Evolutionary conservation across 2,329 filamentous ascomycete species (phyloP).

Genomic region (Pseudopithomyces chartarum): DNA sequence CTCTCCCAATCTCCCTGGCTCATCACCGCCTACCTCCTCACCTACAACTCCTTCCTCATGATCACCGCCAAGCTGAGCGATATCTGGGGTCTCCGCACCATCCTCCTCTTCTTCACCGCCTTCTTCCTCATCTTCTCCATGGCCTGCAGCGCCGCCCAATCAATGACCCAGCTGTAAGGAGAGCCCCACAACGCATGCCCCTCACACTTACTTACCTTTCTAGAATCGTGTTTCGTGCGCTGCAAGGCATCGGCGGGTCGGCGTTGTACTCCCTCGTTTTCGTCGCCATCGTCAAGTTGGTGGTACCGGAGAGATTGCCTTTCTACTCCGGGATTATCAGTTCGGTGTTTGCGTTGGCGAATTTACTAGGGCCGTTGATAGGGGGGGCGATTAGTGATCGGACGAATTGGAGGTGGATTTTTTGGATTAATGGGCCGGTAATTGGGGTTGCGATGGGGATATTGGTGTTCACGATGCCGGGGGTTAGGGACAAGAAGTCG

Average conservation of each 20-base stretch:
- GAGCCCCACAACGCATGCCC: background rate
- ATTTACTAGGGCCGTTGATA: slow-evolving; percentile 51
- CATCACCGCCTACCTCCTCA: slow-evolving; percentile 38
- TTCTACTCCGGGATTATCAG: slow-evolving; percentile 42
- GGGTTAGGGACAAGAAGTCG: slow-evolving; percentile 29
- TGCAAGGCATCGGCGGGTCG: slow-evolving; percentile 55
- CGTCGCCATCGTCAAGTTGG: slow-evolving; percentile 36
- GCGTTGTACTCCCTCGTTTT: slow-evolving; percentile 54
- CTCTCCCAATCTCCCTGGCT: slow-evolving; percentile 38
- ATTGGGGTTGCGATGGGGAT: slow-evolving; percentile 26
- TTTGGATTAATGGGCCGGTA: slow-evolving; percentile 50
- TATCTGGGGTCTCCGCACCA: slow-evolving; percentile 31
- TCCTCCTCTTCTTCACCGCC: slow-evolving; percentile 26
- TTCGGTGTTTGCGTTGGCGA: slow-evolving; percentile 48
- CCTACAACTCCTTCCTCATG: slow-evolving; percentile 42
- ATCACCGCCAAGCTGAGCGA: slow-evolving; percentile 41
- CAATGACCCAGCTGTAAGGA: slow-evolving; percentile 36
- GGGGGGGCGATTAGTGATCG: slow-evolving; percentile 51
- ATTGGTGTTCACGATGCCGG: slow-evolving; percentile 34
- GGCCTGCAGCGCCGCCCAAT: slow-evolving; percentile 35
- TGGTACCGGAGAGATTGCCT: slow-evolving; percentile 36
- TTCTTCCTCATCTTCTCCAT: slow-evolving; percentile 39
- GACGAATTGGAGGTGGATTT: slow-evolving; percentile 54
- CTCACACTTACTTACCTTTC: background rate
- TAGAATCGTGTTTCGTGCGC: slow-evolving; percentile 45